phyloP scores from a whole-genome alignment of 73 alveolate genomes.

The Urostyla sp. region DNA sequence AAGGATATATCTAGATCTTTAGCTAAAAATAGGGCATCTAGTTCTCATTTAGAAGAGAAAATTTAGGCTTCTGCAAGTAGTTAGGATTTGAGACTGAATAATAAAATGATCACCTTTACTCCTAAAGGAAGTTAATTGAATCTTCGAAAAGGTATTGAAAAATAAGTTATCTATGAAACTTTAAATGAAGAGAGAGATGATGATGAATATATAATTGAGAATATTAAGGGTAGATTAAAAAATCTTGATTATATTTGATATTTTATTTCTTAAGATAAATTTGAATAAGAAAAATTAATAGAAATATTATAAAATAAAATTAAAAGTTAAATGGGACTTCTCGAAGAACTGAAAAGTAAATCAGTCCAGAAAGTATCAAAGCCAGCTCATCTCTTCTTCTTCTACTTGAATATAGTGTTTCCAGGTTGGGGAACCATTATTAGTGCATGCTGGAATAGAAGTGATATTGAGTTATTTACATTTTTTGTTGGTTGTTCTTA shows the following conservation, averaged over 20 bases:
- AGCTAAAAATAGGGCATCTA: too few species aligned
- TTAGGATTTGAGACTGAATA: too few species aligned
- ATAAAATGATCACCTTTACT: too few species aligned
- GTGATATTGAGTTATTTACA: constrained; percentile 36
- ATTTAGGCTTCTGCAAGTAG: too few species aligned
- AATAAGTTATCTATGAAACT: background rate
- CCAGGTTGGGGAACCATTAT: constrained; percentile 73
- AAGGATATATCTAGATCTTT: too few species aligned
- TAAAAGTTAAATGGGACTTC: background rate
- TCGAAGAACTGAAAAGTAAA: constrained; percentile 29
- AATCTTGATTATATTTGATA: too few species aligned
- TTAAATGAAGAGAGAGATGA: too few species aligned
- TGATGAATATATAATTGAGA: too few species aligned
- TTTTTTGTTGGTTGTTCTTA: constrained; percentile 58
- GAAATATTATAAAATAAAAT: background rate
- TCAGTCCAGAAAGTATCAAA: constrained; percentile 28
- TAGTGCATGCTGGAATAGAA: constrained; percentile 41
- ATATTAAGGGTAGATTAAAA: too few species aligned
- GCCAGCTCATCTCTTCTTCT: constrained; percentile 45
- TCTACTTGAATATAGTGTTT: constrained; percentile 50
- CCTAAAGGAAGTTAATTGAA: background rate
- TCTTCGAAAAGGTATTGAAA: background rate
- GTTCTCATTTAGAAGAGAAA: too few species aligned
- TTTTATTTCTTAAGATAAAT: too few species aligned
- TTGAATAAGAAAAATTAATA: too few species aligned